Evolutionary conservation across 2,329 filamentous ascomycete species (phyloP).

Genomic region (Monilinia fructigena): DNA sequence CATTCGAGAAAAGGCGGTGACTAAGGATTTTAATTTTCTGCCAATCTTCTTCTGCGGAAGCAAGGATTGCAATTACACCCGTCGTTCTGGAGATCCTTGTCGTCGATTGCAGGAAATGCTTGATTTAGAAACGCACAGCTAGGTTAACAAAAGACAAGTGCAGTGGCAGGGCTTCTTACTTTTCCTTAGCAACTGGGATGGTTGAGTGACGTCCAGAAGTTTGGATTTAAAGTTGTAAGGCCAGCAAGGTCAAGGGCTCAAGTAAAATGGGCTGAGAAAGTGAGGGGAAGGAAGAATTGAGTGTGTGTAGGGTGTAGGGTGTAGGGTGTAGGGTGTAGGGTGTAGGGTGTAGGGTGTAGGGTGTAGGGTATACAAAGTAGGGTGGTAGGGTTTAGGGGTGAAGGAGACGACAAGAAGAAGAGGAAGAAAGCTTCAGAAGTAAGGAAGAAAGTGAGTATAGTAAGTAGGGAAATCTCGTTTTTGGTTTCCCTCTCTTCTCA

Average conservation of each 20-base stretch:
- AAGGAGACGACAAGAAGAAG: not conserved
- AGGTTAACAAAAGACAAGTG: constrained; percentile 18
- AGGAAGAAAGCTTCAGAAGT: not conserved
- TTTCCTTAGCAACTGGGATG: constrained; percentile 12
- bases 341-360: too few species aligned
- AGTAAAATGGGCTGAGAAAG: not conserved
- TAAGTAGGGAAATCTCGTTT: too few species aligned
- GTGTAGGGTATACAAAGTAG: too few species aligned
- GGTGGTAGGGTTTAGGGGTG: not conserved
- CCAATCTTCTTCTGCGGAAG: constrained; percentile 10
- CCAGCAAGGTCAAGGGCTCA: constrained; percentile 19
- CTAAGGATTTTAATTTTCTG: not conserved
- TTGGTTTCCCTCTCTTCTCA: too few species aligned
- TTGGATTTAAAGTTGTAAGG: constrained; percentile 9
- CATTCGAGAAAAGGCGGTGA: not conserved
- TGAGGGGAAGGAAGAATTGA: constrained; percentile 8
- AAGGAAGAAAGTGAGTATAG: too few species aligned
- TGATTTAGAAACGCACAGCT: constrained; percentile 11
- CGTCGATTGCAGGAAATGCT: constrained; percentile 22
- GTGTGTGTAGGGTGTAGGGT: too few species aligned
- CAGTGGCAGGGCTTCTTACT: constrained; percentile 2
- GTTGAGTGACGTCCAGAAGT: constrained; percentile 14
- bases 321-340: not conserved
- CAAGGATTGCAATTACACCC: constrained; percentile 20
- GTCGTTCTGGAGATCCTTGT: constrained; percentile 17